Evolutionary conservation across 305 asterid genomes (phyloP).

Genomic region (Ilex paraguariensis): DNA sequence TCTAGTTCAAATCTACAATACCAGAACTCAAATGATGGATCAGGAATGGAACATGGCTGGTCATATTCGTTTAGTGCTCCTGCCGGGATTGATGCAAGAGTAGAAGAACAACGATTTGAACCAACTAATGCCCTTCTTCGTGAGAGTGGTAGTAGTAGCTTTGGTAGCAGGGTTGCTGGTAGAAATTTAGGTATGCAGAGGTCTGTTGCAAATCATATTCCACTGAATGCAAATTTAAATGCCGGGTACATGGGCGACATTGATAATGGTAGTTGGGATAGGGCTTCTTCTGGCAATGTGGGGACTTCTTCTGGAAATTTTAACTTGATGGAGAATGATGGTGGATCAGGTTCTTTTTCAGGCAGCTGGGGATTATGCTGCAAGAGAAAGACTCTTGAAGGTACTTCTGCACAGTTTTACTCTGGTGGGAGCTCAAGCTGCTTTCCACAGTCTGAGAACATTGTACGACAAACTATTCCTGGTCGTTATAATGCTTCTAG

Average conservation of each 20-base stretch:
- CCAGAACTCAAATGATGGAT: slow-evolving; percentile 20
- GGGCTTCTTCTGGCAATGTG: slow-evolving; percentile 30
- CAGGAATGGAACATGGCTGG: slow-evolving; percentile 43
- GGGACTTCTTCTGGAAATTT: slow-evolving; percentile 42
- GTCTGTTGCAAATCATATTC: slow-evolving; percentile 22
- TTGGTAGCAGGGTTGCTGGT: slow-evolving; percentile 20
- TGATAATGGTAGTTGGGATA: slow-evolving; percentile 24
- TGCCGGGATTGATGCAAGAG: slow-evolving; percentile 31
- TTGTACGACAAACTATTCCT: slow-evolving; percentile 37
- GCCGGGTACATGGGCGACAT: slow-evolving; percentile 26
- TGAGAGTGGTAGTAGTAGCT: slow-evolving; percentile 15
- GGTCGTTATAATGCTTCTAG: slow-evolving; percentile 31
- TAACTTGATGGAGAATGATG: slow-evolving; percentile 30
- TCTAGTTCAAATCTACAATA: slow-evolving; percentile 41
- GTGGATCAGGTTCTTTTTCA: slow-evolving; percentile 37
- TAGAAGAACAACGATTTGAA: slow-evolving; percentile 37
- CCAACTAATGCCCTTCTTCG: slow-evolving; percentile 22
- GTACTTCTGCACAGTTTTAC: slow-evolving; percentile 45
- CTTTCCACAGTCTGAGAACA: slow-evolving; percentile 36
- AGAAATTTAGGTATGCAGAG: slow-evolving; percentile 10
- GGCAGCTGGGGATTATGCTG: slow-evolving; percentile 56
- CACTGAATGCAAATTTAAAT: slow-evolving; percentile 28
- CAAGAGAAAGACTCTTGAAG: slow-evolving; percentile 64
- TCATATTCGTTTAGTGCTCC: slow-evolving; percentile 33
- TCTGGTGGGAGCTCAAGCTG: slow-evolving; percentile 61